These are phyloP conservation scores for Thraustochytrium sp. DNA, from an alignment of 352 stramenopile species.

Conservation along the genomic window DNA sequence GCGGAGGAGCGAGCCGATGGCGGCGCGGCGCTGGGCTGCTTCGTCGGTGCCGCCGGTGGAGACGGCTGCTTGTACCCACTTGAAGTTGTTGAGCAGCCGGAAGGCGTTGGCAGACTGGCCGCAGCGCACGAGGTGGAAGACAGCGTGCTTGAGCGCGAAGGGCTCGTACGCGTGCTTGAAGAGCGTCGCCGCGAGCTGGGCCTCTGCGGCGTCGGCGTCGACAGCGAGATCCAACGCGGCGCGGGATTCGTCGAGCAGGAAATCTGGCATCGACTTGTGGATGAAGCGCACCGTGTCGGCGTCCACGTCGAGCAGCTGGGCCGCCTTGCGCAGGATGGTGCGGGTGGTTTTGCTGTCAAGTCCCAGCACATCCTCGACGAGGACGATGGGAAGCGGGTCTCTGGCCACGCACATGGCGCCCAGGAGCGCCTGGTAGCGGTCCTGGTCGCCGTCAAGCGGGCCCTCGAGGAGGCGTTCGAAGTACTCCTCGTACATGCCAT, in stretches of 20 bases:
- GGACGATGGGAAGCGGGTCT: neutral
- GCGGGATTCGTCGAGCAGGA: slow-evolving; percentile 79
- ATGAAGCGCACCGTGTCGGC: neutral
- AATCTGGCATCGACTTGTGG: slow-evolving; percentile 18
- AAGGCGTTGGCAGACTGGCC: too few species aligned
- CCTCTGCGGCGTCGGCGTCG: slow-evolving; percentile 60
- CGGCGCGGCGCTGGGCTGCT: neutral
- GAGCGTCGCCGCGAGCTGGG: neutral
- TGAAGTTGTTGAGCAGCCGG: too few species aligned
- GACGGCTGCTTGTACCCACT: too few species aligned
- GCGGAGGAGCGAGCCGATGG: neutral
- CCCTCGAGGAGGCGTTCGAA: neutral
- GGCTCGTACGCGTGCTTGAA: neutral
- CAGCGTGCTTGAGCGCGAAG: neutral
- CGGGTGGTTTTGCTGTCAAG: neutral
- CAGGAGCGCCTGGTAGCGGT: neutral
- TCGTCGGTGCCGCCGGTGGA: neutral
- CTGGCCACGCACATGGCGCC: neutral
- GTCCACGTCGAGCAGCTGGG: neutral
- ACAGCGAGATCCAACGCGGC: slow-evolving; percentile 85
- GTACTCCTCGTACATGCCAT: neutral
- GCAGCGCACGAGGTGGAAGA: neutral
- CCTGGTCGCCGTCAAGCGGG: neutral
- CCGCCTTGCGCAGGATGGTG: neutral
- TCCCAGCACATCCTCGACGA: neutral